These are phyloP conservation scores for Tremella fuciformis DNA, from an alignment of 768 basidiomycete genomes.

Conservation along the genomic window DNA sequence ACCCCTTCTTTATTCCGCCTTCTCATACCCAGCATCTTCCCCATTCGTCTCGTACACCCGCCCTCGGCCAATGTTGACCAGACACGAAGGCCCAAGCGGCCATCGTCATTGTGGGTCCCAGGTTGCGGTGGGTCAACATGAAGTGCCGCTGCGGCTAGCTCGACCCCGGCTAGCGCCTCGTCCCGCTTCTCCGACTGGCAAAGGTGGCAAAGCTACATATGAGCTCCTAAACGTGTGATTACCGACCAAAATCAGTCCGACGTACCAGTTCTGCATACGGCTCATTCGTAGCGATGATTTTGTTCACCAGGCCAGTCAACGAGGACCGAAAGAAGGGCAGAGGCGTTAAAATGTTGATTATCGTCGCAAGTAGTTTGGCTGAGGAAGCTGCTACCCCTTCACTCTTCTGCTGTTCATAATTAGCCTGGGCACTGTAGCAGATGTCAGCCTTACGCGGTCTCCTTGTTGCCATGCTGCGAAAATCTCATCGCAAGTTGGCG, in stretches of 20 bases:
- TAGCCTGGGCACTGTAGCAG: background rate
- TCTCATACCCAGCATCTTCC: constrained; percentile 47
- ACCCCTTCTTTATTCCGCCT: constrained; percentile 39
- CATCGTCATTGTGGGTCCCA: constrained; percentile 9
- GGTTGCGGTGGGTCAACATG: constrained; percentile 37
- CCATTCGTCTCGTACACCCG: constrained; percentile 39
- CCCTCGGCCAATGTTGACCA: constrained; percentile 45
- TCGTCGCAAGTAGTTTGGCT: constrained; percentile 36
- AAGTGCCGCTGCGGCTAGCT: constrained; percentile 36
- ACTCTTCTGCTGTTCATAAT: background rate
- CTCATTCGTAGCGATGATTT: constrained; percentile 33
- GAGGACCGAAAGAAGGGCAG: constrained; percentile 48
- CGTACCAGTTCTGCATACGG: constrained; percentile 39
- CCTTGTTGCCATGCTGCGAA: constrained; percentile 44
- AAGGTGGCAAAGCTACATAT: constrained; percentile 41
- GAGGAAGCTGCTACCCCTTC: constrained; percentile 35
- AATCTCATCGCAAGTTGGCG: constrained; percentile 45
- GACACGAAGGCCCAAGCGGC: constrained; percentile 31
- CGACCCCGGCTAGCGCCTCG: constrained; percentile 39
- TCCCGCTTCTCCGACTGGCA: constrained; percentile 47
- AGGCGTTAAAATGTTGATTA: constrained; percentile 41
- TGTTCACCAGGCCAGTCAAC: constrained; percentile 39
- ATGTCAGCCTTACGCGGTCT: constrained; percentile 17
- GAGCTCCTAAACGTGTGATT: constrained; percentile 5
- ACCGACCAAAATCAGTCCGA: background rate